These are phyloP conservation scores for Trametes cingulata DNA, from an alignment of 768 basidiomycete species.

Conservation along the genomic window DNA sequence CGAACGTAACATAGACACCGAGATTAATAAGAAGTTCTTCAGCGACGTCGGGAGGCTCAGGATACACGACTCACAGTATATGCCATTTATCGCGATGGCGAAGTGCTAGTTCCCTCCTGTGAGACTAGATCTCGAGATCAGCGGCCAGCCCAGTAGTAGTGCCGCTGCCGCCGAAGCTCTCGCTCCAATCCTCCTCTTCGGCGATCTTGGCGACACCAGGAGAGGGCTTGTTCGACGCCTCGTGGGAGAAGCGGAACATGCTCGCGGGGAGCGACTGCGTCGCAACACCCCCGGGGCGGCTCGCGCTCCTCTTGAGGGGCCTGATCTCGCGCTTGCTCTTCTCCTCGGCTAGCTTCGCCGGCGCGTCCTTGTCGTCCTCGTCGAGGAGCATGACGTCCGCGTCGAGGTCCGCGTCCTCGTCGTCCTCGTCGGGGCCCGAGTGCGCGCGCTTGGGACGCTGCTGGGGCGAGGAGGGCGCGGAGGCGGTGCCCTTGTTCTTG, in stretches of 20 bases:
- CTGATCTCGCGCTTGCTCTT: conserved; percentile 21
- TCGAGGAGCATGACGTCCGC: conserved; percentile 12
- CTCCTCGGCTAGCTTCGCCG: conserved; percentile 13
- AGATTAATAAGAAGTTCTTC: not conserved
- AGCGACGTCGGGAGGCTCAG: not conserved
- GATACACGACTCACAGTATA: not conserved
- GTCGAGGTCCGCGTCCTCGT: conserved; percentile 17
- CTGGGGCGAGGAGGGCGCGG: conserved; percentile 15
- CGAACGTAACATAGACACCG: too few species aligned
- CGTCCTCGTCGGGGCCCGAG: conserved; percentile 6
- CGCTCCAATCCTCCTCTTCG: conserved; percentile 26
- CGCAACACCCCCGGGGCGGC: conserved; percentile 10
- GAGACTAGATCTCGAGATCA: conserved; percentile 10
- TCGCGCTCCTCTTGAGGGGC: conserved; percentile 22
- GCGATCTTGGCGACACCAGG: conserved; percentile 4
- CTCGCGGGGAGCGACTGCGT: conserved; percentile 20
- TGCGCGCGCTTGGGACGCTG: conserved; percentile 21
- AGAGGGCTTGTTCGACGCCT: not conserved
- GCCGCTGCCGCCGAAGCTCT: conserved; percentile 3
- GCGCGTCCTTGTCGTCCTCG: conserved; percentile 1
- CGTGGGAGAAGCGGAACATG: conserved; percentile 21
- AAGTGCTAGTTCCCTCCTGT: too few species aligned
- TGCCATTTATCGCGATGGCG: too few species aligned
- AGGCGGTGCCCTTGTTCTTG: conserved; percentile 15
- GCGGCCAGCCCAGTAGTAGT: not conserved